Evolutionary conservation across 2,329 filamentous ascomycete genomes (phyloP).

Genomic region (Dendrostoma leiphaemia): DNA sequence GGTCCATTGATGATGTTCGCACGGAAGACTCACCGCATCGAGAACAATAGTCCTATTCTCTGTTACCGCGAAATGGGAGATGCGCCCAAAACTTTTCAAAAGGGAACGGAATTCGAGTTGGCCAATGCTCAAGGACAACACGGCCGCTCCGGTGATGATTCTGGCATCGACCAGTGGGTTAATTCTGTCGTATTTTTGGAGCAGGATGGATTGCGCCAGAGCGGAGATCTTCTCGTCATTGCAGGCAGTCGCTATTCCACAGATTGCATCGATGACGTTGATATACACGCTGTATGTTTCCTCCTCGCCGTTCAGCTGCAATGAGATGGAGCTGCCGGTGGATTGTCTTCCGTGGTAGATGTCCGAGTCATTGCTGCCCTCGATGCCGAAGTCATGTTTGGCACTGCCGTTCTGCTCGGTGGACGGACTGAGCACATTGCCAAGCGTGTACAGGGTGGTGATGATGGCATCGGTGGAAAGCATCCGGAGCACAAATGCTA

Average conservation of each 20-base stretch:
- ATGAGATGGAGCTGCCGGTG: conserved; percentile 75
- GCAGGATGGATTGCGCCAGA: conserved; percentile 87
- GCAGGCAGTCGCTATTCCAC: conserved; percentile 78
- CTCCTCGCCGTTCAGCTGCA: conserved; percentile 73
- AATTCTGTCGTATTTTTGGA: conserved; percentile 92
- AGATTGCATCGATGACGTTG: conserved; percentile 93
- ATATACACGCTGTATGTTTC: conserved; percentile 75
- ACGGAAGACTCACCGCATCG: conserved; percentile 59
- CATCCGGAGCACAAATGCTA: conserved; percentile 77
- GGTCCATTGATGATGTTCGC: background rate
- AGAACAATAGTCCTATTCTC: conserved; percentile 67
- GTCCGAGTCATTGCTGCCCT: conserved; percentile 36
- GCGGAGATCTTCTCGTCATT: conserved; percentile 91
- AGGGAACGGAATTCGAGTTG: conserved; percentile 81
- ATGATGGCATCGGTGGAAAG: conserved; percentile 92
- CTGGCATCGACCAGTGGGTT: conserved; percentile 76
- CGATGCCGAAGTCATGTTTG: conserved; percentile 32
- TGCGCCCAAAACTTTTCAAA: conserved; percentile 76
- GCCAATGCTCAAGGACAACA: conserved; percentile 73
- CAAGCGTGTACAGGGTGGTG: conserved; percentile 92
- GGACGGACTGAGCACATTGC: conserved; percentile 84
- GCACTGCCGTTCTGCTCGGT: conserved; percentile 39
- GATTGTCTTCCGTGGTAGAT: conserved; percentile 57
- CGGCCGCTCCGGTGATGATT: conserved; percentile 80
- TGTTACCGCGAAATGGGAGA: conserved; percentile 70